Conservation (phyloP, 306 rosid genomes). For the Acacia confusa region DNA sequence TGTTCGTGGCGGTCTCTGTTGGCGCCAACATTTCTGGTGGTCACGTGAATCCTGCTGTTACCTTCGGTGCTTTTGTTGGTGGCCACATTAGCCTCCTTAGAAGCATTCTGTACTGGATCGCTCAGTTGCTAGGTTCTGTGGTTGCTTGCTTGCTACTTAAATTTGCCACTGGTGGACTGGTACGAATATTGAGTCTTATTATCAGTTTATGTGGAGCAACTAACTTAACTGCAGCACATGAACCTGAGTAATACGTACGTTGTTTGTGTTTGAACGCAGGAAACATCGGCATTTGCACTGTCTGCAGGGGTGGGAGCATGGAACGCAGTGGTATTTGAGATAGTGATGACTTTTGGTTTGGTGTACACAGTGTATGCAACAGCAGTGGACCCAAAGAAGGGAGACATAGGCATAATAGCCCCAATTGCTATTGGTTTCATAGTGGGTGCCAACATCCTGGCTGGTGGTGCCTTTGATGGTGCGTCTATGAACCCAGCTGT, state of each 20-base stretch:
- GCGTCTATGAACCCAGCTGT: conserved; percentile 82
- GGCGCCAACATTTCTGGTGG: conserved; percentile 79
- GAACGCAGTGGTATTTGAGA: conserved; percentile 66
- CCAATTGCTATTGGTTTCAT: conserved; percentile 78
- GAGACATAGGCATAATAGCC: conserved; percentile 63
- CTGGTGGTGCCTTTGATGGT: conserved; percentile 77
- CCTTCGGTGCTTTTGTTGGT: conserved; percentile 63
- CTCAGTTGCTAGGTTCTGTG: conserved; percentile 69
- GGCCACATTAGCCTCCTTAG: conserved; percentile 58
- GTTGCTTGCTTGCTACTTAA: conserved; percentile 74
- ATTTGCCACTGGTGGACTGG: conserved; percentile 63
- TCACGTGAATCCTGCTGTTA: conserved; percentile 68
- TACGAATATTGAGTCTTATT: neutral
- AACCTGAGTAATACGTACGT: neutral
- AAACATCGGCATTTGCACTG: conserved; percentile 54
- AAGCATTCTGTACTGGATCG: conserved; percentile 62
- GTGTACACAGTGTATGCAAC: conserved; percentile 72
- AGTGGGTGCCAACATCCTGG: conserved; percentile 75
- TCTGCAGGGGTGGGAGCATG: conserved; percentile 54
- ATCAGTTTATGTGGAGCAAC: too few relatives aligned
- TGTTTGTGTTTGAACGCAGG: conserved; percentile 32
- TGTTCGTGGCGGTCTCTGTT: conserved; percentile 65
- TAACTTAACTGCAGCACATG: neutral
- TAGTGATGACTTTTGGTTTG: conserved; percentile 72
- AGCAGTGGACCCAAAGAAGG: conserved; percentile 71